Evolutionary conservation across 164 flowering plant genomes (phyloP), one percentile per base, ranked within the genome.

Genomic region (Brasenia schreberi): DNA sequence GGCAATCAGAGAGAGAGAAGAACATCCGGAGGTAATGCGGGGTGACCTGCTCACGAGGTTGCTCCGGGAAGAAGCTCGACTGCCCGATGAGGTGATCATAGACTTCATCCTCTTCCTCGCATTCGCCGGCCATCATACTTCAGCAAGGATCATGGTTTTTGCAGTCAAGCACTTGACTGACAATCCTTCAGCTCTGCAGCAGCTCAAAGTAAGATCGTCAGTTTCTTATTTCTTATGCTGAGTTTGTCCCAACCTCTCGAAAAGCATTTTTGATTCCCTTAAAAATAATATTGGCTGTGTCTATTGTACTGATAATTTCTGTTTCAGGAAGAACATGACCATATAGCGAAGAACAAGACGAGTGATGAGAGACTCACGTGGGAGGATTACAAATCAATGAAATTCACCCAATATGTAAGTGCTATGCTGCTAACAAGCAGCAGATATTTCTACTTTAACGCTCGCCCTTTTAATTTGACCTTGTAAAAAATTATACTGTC

Each of bases 301-400:
- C 56, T 49, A 14, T 5, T 9, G 10, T 49, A 49, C 56, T 49
- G 12, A 1, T 14, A 9, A 11, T 61, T 18, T 61, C 17, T 18
- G 10, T 61, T 61, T n/a, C 18, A 61, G 63, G 63, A 61, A 61
- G 63, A 61, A 23, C 63, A 61, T 18, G 63, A 61, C 33, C n/a
- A 12, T 18, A 61, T 61, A 11, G 63, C 63, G n/a, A 61, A 61
- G 63, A n/a, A 61, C 63, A 7, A 7, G 62, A 39, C 10, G 61
- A 17, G 18, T 10, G 39, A 19, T 6, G 45, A 33, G 9, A 67
- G 59, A 62, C 69, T 67, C 44, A 67, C 63, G 14, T 67, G 69
- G 69, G 69, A 67, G 63, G 63, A 67, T 23, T 67, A 67, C 63
- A 67, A 58, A 19, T 59, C 61, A 5, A 67, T 67, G 69, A n/a